A percentile compares a stretch with the other conserved stretches of the same genome.
phyloP scores from a whole-genome alignment of 2,329 filamentous ascomycete species.

The Trichoderma koningii region DNA sequence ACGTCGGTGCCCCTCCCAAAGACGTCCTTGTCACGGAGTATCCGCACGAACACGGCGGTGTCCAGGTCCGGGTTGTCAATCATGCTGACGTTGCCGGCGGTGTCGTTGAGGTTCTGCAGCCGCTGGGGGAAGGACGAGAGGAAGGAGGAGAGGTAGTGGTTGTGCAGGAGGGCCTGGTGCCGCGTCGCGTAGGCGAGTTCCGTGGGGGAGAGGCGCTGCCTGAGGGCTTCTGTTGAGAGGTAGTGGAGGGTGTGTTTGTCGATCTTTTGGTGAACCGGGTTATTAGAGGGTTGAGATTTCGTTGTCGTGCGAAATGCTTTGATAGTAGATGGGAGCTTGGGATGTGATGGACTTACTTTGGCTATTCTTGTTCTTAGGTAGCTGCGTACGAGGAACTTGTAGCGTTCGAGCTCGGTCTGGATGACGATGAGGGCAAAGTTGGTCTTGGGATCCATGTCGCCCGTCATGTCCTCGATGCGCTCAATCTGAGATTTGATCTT shows the following conservation, averaged over 20 bases:
- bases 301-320: no score
- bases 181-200: slow-evolving; percentile 82
- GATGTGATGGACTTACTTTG: slow-evolving; percentile 60
- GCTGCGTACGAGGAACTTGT: slow-evolving; percentile 85
- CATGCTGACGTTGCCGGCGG: slow-evolving; percentile 87
- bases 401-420: slow-evolving; percentile 93
- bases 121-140: slow-evolving; percentile 76
- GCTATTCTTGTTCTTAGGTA: slow-evolving; percentile 82
- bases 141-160: slow-evolving; percentile 85
- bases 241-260: slow-evolving; percentile 77
- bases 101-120: slow-evolving; percentile 86
- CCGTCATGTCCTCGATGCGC: slow-evolving; percentile 74
- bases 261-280: slow-evolving; percentile 53
- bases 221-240: slow-evolving; percentile 57
- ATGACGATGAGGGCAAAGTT: slow-evolving; percentile 94
- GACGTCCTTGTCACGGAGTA: slow-evolving; percentile 62
- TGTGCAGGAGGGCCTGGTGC: slow-evolving; percentile 80
- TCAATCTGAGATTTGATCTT: slow-evolving; percentile 70
- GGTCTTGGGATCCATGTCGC: slow-evolving; percentile 82
- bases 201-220: slow-evolving; percentile 67
- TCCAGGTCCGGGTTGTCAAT: slow-evolving; percentile 83
- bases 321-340: background rate
- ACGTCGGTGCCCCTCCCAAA: slow-evolving; percentile 63
- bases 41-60: slow-evolving; percentile 79
- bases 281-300: no score